Evolutionary conservation across 75 land plant genomes (phyloP), one percentile per base, ranked within the genome.

Genomic region (Cryptomeria japonica): DNA sequence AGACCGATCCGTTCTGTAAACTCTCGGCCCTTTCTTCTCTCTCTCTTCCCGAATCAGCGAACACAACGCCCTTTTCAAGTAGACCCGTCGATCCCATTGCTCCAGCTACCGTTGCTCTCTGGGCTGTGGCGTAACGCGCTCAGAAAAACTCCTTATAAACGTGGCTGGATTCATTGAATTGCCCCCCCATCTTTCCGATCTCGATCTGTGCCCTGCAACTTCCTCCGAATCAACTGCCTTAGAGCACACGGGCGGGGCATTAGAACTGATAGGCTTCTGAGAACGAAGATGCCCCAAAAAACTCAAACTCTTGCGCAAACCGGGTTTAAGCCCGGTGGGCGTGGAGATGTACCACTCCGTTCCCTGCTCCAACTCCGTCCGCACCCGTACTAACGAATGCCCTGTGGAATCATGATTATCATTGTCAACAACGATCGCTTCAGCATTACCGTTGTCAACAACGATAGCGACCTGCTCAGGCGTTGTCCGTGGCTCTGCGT

Each of bases 331-430:
- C 31, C 84, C 84, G 19, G 22, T 15, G 5, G 84, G 25, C 3
- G 84, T 83, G 14, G 28, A 25, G 41, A 83, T 83, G 42, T 9
- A 83, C 84, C 84, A 83, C 42, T 83, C 84, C 84, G 84, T 83
- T 0, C 55, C 16, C 55, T 51, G 55, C 55, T 51, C 55, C 55
- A 51, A 13, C 16, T 51, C 55, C 55, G 2, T 83, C 28, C 84
- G 84, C 10, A 83, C 31, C 49, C 84, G 5, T 13, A 83, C 84
- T 51, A 83, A 44, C 13, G 84, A 83, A 25, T 83, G 84, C n/a
- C 84, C 51, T 13, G 32, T 83, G 28, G 84, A 83, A 42, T 44
- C 9, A 1, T 1, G 55, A 14, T 51, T 51, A 0, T 16, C 55
- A 16, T 51, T 51, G 16, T 14, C 55, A 14, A 51, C 15, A 13